These are phyloP conservation scores for Cordyceps cicadae DNA, from an alignment of 2,329 filamentous ascomycete species.

Conservation along the genomic window DNA sequence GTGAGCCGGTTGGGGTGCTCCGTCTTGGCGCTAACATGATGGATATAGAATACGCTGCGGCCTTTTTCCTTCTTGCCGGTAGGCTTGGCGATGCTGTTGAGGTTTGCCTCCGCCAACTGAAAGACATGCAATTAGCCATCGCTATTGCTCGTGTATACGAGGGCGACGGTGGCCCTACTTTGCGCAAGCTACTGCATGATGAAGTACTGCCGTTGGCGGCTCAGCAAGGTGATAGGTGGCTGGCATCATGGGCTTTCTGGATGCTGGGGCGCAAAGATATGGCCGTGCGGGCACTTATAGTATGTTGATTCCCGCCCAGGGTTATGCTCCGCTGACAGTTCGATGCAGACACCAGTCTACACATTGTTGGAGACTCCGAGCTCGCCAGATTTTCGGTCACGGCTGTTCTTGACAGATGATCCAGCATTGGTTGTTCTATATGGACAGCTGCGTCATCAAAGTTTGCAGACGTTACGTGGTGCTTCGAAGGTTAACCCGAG, in stretches of 20 bases:
- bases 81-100: slow-evolving; percentile 77
- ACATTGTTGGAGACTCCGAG: slow-evolving; percentile 61
- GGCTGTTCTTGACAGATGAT: slow-evolving; percentile 81
- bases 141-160: slow-evolving; percentile 82
- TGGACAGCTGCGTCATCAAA: slow-evolving; percentile 72
- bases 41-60: slow-evolving; percentile 76
- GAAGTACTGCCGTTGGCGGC: slow-evolving; percentile 71
- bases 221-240: slow-evolving; percentile 80
- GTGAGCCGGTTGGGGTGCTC: slow-evolving; percentile 16
- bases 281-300: slow-evolving; percentile 75
- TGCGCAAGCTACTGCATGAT: slow-evolving; percentile 68
- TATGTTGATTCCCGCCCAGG: slow-evolving; percentile 35
- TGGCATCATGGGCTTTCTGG: slow-evolving; percentile 93
- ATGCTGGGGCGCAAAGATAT: slow-evolving; percentile 75
- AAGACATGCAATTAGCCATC: slow-evolving; percentile 83
- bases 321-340: background rate
- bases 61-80: slow-evolving; percentile 89
- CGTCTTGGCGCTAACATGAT: slow-evolving; percentile 20
- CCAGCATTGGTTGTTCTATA: slow-evolving; percentile 84
- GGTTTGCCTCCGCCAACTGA: slow-evolving; percentile 77
- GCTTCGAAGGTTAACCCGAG: slow-evolving; percentile 70
- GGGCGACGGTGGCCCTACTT: slow-evolving; percentile 67
- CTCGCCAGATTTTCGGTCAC: slow-evolving; percentile 62
- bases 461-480: slow-evolving; percentile 75
- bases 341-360: slow-evolving; percentile 62